Evolutionary conservation across 495 filamentous ascomycete species (phyloP).

Genomic region (Massariosphaeria phaeospora): DNA sequence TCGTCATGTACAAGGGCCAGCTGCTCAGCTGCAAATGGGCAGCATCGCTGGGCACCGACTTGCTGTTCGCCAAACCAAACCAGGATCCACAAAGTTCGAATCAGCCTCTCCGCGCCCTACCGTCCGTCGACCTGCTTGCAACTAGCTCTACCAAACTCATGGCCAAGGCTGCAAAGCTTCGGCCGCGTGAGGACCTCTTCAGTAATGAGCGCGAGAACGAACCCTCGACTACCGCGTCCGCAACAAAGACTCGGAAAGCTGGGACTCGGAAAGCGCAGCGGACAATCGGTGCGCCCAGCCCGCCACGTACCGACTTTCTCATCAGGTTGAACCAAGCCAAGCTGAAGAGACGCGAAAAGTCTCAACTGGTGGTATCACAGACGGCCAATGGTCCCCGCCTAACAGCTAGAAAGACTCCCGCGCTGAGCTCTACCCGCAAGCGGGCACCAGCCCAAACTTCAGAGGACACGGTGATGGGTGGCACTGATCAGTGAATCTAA

Average conservation of each 20-base stretch:
- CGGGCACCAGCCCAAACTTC: background rate
- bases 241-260: background rate
- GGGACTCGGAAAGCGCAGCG: background rate
- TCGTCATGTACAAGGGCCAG: slow-evolving; percentile 68
- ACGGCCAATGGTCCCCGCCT: background rate
- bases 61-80: slow-evolving; percentile 57
- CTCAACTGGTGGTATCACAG: background rate
- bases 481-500: too few species aligned
- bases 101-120: slow-evolving; percentile 35
- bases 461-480: background rate
- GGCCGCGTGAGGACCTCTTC: slow-evolving; percentile 29
- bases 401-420: background rate
- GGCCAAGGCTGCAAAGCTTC: slow-evolving; percentile 36
- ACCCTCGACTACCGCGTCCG: background rate
- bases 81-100: background rate
- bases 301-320: slow-evolving; percentile 8
- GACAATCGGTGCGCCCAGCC: background rate
- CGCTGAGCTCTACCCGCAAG: background rate
- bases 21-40: slow-evolving; percentile 74
- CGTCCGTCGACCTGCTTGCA: slow-evolving; percentile 42
- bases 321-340: slow-evolving; percentile 14
- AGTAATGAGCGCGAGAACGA: background rate
- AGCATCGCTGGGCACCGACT: slow-evolving; percentile 71
- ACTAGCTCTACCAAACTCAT: slow-evolving; percentile 39
- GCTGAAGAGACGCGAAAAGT: slow-evolving; percentile 16